These are phyloP conservation scores for Termitomyces sp. DNA, from an alignment of 768 basidiomycete species.

Conservation along the genomic window DNA sequence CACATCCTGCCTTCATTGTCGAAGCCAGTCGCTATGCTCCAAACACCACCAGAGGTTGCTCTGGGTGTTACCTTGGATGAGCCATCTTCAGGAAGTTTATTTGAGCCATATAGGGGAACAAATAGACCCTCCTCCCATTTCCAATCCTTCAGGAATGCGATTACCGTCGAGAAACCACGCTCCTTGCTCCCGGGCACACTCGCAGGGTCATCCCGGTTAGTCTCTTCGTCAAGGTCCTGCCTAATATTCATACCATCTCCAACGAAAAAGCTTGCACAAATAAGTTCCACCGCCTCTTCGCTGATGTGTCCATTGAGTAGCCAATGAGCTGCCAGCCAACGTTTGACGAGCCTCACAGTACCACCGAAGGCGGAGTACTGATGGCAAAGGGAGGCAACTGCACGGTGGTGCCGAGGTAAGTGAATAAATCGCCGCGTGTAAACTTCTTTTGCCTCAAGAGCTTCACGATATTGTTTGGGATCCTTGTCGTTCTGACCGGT, in stretches of 20 bases:
- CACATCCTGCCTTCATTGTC: constrained; percentile 74
- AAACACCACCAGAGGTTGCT: constrained; percentile 42
- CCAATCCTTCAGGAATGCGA: constrained; percentile 79
- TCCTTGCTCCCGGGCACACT: constrained; percentile 71
- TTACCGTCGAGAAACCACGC: constrained; percentile 69
- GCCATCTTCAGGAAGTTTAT: constrained; percentile 24
- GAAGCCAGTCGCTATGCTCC: constrained; percentile 75
- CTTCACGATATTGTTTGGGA: constrained; percentile 48
- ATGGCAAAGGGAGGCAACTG: constrained; percentile 75
- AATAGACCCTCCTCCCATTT: constrained; percentile 71
- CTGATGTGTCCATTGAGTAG: constrained; percentile 69
- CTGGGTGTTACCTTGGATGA: constrained; percentile 16
- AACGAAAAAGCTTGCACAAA: constrained; percentile 79
- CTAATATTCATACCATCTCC: constrained; percentile 35
- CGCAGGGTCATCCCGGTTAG: constrained; percentile 29
- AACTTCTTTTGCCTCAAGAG: constrained; percentile 49
- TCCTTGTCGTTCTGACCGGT: constrained; percentile 27
- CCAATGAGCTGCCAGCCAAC: constrained; percentile 93
- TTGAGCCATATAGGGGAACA: constrained; percentile 62
- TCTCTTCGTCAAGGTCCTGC: constrained; percentile 21
- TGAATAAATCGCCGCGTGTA: constrained; percentile 74
- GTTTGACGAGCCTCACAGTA: constrained; percentile 83
- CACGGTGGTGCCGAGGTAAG: constrained; percentile 80
- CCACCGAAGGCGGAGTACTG: constrained; percentile 74
- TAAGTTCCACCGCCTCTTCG: constrained; percentile 77